A percentile compares a stretch with the other conserved stretches of the same genome.
Conservation (phyloP, 208 protist genomes). For the Jaenimonas drosophilae region DNA sequence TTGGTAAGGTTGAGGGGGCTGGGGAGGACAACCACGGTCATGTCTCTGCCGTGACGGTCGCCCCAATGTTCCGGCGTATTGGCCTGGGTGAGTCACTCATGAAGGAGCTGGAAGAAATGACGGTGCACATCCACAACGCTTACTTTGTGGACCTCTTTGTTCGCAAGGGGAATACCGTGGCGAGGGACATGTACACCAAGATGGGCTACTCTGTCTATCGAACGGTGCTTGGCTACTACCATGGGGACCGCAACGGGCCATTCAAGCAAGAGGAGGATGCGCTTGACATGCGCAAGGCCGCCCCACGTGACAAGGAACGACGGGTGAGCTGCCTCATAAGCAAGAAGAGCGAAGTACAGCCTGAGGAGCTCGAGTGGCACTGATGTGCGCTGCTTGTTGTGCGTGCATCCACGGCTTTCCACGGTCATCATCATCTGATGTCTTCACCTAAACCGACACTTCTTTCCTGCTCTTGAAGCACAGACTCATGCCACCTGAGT, state of each 20-base stretch:
- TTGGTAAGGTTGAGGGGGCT: conserved; percentile 96
- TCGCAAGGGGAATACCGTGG: conserved; percentile 94
- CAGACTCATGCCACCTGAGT: too few relatives aligned
- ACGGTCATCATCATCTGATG: too few relatives aligned
- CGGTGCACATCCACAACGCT: conserved; percentile 80
- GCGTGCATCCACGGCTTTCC: too few relatives aligned
- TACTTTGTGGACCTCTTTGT: conserved; percentile 99
- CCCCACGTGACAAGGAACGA: conserved; percentile 85
- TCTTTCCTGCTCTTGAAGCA: too few relatives aligned
- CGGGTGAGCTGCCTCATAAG: conserved; percentile 65
- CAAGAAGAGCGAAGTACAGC: conserved; percentile 51
- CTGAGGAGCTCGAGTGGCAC: conserved; percentile 81
- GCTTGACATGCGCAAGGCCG: conserved; percentile 97
- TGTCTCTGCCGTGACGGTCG: conserved; percentile 98
- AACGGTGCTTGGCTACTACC: conserved; percentile 82
- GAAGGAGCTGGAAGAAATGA: conserved; percentile 90
- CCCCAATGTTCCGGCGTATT: conserved; percentile 95
- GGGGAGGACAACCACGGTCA: conserved; percentile 97
- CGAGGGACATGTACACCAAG: conserved; percentile 97
- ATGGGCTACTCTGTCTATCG: conserved; percentile 98
- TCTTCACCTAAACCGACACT: too few relatives aligned
- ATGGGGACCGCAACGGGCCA: conserved; percentile 33
- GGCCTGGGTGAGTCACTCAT: conserved; percentile 93
- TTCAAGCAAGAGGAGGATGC: conserved; percentile 80
- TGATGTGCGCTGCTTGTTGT: too few relatives aligned